These are phyloP conservation scores for Glonium stellatum DNA, from an alignment of 495 filamentous ascomycete genomes.

Conservation along the genomic window DNA sequence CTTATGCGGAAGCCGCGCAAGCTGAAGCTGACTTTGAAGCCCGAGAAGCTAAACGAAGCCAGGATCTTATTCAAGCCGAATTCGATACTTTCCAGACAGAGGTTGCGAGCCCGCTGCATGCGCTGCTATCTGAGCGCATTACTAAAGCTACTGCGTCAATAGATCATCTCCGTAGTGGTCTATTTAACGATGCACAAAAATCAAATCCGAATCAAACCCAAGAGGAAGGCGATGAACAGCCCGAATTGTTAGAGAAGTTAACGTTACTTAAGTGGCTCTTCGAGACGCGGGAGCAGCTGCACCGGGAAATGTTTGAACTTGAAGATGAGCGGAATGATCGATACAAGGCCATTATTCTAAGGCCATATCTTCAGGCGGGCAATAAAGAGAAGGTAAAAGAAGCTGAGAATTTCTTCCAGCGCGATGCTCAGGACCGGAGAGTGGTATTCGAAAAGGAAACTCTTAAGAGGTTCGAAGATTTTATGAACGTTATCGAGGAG, in stretches of 20 bases:
- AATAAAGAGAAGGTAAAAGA: slow-evolving; percentile 67
- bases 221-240: slow-evolving; percentile 91
- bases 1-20: slow-evolving; percentile 72
- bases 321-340: slow-evolving; percentile 75
- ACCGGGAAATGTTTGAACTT: slow-evolving; percentile 76
- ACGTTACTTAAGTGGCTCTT: slow-evolving; percentile 97
- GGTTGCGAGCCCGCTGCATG: slow-evolving; percentile 71
- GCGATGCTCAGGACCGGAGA: slow-evolving; percentile 65
- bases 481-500: slow-evolving; percentile 72
- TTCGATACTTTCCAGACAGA: slow-evolving; percentile 70
- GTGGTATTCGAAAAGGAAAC: slow-evolving; percentile 57
- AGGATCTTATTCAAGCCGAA: slow-evolving; percentile 58
- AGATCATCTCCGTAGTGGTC: slow-evolving; percentile 58
- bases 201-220: slow-evolving; percentile 74
- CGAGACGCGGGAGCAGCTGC: slow-evolving; percentile 79
- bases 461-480: slow-evolving; percentile 65
- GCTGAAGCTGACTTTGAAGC: slow-evolving; percentile 60
- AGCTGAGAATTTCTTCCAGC: slow-evolving; percentile 71
- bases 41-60: slow-evolving; percentile 54
- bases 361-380: slow-evolving; percentile 66
- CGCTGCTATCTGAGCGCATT: slow-evolving; percentile 51
- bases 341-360: slow-evolving; percentile 72
- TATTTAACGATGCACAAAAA: slow-evolving; percentile 66
- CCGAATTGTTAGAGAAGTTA: slow-evolving; percentile 86
- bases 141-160: slow-evolving; percentile 54